phyloP scores from a whole-genome alignment of 805 yeast species.

The Yarrowia alimentaria region DNA sequence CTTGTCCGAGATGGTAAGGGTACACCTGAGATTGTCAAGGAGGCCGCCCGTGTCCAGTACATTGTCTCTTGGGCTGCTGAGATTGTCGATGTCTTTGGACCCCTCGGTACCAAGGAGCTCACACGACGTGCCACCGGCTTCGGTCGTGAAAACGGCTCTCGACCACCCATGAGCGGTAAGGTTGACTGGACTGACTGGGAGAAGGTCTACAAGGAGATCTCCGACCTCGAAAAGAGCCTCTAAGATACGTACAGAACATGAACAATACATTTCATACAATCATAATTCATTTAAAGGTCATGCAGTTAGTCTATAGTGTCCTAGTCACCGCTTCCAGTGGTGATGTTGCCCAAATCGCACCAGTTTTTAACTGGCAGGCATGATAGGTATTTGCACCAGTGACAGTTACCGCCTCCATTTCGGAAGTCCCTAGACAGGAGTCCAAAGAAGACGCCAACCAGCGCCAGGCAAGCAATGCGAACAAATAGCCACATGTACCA shows the following conservation, averaged over 20 bases:
- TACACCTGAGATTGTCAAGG: slow-evolving; percentile 33
- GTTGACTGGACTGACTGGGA: slow-evolving; percentile 28
- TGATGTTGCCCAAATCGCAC: slow-evolving; percentile 54
- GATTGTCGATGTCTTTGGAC: slow-evolving; percentile 45
- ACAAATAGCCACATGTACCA: slow-evolving; percentile 55
- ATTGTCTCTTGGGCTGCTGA: slow-evolving; percentile 49
- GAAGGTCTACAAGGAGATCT: slow-evolving; percentile 24
- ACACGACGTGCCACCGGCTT: slow-evolving; percentile 43
- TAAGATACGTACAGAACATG: neutral
- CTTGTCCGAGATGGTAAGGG: slow-evolving; percentile 41
- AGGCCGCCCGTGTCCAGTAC: slow-evolving; percentile 47
- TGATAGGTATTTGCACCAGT: slow-evolving; percentile 72
- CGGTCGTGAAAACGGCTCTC: slow-evolving; percentile 48
- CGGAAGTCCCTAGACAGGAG: slow-evolving; percentile 50
- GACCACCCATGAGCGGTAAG: slow-evolving; percentile 45
- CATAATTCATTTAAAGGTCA: slow-evolving; percentile 20
- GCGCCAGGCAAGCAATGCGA: slow-evolving; percentile 47
- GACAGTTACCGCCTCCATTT: slow-evolving; percentile 52
- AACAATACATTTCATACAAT: neutral
- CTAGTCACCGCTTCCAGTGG: slow-evolving; percentile 31
- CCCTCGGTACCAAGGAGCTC: slow-evolving; percentile 50
- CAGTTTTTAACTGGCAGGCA: slow-evolving; percentile 70
- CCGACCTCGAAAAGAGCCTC: slow-evolving; percentile 17
- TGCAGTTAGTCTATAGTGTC: slow-evolving; percentile 3
- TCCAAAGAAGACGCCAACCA: slow-evolving; percentile 52